Base-by-base conservation (phyloP, 441 rosid species). In the Erodium chrysanthum region DNA sequence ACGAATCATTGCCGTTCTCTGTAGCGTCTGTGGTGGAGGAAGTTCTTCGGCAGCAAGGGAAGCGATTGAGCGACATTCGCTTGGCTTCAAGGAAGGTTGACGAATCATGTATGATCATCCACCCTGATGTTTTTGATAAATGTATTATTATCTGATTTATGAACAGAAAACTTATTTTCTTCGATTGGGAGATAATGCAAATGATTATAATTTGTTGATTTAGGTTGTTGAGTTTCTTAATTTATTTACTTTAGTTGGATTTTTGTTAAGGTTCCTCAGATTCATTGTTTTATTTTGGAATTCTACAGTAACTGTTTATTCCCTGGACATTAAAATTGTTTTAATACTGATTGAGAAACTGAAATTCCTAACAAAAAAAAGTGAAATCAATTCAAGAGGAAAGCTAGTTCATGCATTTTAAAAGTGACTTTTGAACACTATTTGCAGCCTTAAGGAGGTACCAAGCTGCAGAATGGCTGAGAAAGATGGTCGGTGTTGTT, bases 1-100 rank as follows among this genome's bases (percentile, higher is more conserved):
- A 85, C 70, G 87, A 77, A 68, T 80, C 10, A 44, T 75, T 78
- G 58, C 67, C 82, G 46, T 79, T 85, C 75, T 84, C 87, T 44
- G 81, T 85, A 58, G 85, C 82, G 64, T 89, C 97, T 50, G 73
- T 89, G 68, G 88, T 94, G 37, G 96, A 89, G 75, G 97, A 84
- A 61, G 84, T 94, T 68, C 89, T 94, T 77, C 85, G 82, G 70
- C 86, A 90, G 63, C 88, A 89, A 61, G 81, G 81, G 52, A 75
- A 58, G 46, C 79, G 84, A 75, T 73, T 78, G 54, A 74, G 68
- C 59, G 86, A 84, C 25, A 71, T 81, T 67, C 42, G 42, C 11
- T 37, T 37, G 42, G 12, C 42, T 37, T 37, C 42, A 37, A 76
- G 81, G 44, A 85, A 70, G 71, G 75, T 75, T 0, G 92, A 88